A percentile compares a stretch with the other conserved stretches of the same genome.
phyloP scores from a whole-genome alignment of 345 rosid genomes.

The Corchorus capsularis region DNA sequence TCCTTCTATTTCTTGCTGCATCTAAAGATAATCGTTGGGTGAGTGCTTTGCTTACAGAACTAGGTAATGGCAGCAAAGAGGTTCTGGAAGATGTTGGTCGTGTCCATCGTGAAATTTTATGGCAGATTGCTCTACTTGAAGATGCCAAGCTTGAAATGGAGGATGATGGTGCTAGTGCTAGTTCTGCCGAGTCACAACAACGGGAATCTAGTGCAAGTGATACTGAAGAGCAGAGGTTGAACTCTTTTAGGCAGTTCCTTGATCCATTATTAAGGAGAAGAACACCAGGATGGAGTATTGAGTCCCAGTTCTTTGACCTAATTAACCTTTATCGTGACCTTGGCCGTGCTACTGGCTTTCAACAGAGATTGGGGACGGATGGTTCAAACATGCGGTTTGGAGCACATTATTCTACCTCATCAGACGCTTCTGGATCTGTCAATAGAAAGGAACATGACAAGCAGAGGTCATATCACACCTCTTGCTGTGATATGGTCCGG shows the following conservation, averaged over 20 bases:
- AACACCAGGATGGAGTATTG: slow-evolving; percentile 75
- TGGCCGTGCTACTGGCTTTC: slow-evolving; percentile 77
- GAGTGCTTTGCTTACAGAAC: slow-evolving; percentile 83
- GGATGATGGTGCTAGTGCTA: slow-evolving; percentile 44
- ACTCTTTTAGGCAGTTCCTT: slow-evolving; percentile 88
- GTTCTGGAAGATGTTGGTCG: slow-evolving; percentile 82
- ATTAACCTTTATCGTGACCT: slow-evolving; percentile 87
- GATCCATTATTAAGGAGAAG: slow-evolving; percentile 92
- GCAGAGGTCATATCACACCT: slow-evolving; percentile 71
- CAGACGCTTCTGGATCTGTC: slow-evolving; percentile 45
- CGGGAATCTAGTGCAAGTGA: slow-evolving; percentile 50
- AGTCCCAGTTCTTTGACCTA: slow-evolving; percentile 92
- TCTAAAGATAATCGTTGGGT: slow-evolving; percentile 96
- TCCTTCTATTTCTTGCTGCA: slow-evolving; percentile 89
- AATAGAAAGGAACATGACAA: slow-evolving; percentile 68
- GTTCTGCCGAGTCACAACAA: slow-evolving; percentile 49
- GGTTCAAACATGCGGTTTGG: slow-evolving; percentile 48
- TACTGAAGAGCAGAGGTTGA: slow-evolving; percentile 74
- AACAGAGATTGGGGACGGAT: slow-evolving; percentile 59
- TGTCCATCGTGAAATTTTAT: slow-evolving; percentile 84
- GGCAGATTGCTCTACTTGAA: slow-evolving; percentile 87
- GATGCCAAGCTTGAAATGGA: slow-evolving; percentile 68
- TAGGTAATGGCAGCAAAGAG: slow-evolving; percentile 79
- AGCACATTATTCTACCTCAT: slow-evolving; percentile 49
- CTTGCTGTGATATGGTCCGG: slow-evolving; percentile 92